phyloP scores from a whole-genome alignment of 2,329 filamentous ascomycete genomes.

The Colletotrichum sp. region DNA sequence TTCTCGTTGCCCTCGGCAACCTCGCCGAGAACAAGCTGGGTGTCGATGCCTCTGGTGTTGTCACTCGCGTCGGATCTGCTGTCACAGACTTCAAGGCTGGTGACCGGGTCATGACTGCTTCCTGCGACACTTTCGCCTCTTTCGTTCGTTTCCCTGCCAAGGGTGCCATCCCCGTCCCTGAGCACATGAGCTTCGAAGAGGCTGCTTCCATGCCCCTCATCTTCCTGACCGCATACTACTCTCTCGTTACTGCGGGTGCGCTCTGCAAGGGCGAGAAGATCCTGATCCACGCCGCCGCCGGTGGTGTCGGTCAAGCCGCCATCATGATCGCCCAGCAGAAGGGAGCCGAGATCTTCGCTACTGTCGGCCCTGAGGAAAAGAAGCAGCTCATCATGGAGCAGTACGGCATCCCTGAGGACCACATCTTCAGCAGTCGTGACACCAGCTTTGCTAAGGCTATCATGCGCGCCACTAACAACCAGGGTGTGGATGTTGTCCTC shows the following conservation, averaged over 20 bases:
- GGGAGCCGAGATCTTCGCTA: conserved; percentile 46
- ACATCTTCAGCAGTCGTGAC: conserved; percentile 31
- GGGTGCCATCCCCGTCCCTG: conserved; percentile 38
- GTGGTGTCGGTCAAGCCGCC: conserved; percentile 42
- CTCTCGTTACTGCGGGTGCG: conserved; percentile 26
- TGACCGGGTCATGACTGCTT: conserved; percentile 28
- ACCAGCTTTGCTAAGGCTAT: conserved; percentile 33
- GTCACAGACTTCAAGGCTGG: conserved; percentile 31
- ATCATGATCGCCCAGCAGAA: conserved; percentile 40
- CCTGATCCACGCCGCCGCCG: conserved; percentile 43
- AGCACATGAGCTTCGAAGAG: conserved; percentile 37
- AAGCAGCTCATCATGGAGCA: conserved; percentile 28
- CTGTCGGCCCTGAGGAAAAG: conserved; percentile 36
- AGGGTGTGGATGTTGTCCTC: conserved; percentile 39
- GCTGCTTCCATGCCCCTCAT: conserved; percentile 35
- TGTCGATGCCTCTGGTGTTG: conserved; percentile 35
- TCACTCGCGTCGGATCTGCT: conserved; percentile 33
- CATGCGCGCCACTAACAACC: conserved; percentile 27
- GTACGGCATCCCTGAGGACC: conserved; percentile 28
- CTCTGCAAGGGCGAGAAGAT: conserved; percentile 41
- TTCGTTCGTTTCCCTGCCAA: conserved; percentile 22
- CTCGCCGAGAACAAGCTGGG: conserved; percentile 26
- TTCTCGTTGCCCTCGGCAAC: conserved; percentile 30
- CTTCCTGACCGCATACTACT: conserved; percentile 34
- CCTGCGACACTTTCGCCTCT: conserved; percentile 25